A percentile compares a stretch with the other conserved stretches of the same genome.
phyloP scores from a whole-genome alignment of 192 early-diverging fungal species.

The Thamnidium elegans region DNA sequence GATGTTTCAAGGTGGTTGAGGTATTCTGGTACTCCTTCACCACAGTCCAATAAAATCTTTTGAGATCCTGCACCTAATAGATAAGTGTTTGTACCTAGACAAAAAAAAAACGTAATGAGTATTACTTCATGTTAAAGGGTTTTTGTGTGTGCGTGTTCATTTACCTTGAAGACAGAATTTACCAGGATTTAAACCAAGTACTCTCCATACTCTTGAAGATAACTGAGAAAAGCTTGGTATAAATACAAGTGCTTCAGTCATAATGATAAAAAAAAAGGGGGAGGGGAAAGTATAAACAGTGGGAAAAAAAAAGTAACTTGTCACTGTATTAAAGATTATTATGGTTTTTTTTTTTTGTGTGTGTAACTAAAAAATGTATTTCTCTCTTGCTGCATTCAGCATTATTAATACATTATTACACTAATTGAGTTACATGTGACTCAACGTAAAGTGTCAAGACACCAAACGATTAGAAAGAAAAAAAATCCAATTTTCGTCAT shows the following conservation, averaged over 20 bases:
- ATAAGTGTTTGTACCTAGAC: constrained; percentile 80
- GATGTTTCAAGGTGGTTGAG: constrained; percentile 48
- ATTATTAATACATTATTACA: too few species aligned
- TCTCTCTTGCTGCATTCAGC: too few species aligned
- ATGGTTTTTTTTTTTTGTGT: too few species aligned
- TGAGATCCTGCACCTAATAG: constrained; percentile 71
- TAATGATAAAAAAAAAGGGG: not conserved
- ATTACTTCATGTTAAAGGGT: not conserved
- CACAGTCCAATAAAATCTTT: constrained; percentile 75
- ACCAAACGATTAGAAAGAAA: too few species aligned
- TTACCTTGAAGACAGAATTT: constrained; percentile 76
- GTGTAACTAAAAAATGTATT: too few species aligned
- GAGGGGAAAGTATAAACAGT: not conserved
- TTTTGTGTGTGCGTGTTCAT: not conserved
- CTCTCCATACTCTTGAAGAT: constrained; percentile 57
- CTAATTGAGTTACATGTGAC: too few species aligned
- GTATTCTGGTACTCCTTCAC: constrained; percentile 76
- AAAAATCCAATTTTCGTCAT: too few species aligned
- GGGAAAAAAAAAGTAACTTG: too few species aligned
- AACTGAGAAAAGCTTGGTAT: constrained; percentile 55
- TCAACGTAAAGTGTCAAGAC: too few species aligned
- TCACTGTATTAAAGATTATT: too few species aligned
- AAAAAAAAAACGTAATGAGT: not conserved
- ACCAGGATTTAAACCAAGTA: constrained; percentile 78
- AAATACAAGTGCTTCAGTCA: constrained; percentile 49